Base-by-base conservation (phyloP, 352 stramenopile species). In the Phytophthora crassamura region DNA sequence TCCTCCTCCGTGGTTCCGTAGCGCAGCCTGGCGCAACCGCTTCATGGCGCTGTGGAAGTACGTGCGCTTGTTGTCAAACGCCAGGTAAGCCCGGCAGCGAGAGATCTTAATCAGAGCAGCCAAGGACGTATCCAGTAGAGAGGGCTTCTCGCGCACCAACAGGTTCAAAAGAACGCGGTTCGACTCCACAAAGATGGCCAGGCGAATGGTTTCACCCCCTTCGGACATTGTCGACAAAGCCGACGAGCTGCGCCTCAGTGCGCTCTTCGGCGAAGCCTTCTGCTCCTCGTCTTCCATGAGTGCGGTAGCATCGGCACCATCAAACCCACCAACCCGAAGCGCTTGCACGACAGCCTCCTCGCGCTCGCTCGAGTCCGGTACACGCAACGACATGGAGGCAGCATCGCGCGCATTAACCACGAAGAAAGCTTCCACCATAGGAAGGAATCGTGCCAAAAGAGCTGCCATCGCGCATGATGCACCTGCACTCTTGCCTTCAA, bases 61-160 rank as follows among this genome's bases (percentile, higher is more conserved):
- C 34, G 97, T 95, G 11, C 98, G 86, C 69, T 99, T 99, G 61
- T 99, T 99, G 78, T 99, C 98, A 68, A 99, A 99, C 62, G 99
- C 97, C 48, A 99, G 63, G 48, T 98, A 98, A 25, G 89, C 82
- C 32, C 97, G 86, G 69, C 97, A 99, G 25, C 94, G 86, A 25
- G 97, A 82, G 57, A 99, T 90, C 63, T 99, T 97, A 45, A 99
- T 96, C 67, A 99, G 78, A 25, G 96, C 89, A 28, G 88, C 86
- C 30, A 99, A 83, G 12, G 95, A 98, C 33, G 95, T 96, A 55
- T 99, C 97, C 30, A 99, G 64, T 11, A 99, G 75, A 38, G 88
- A 88, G 7, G 98, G 93, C 71, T 99, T 99, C 45, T 98, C 97
- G 20, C 97, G 91, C 41, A 99, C 80, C 38, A 99, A 78, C 30